phyloP scores from a whole-genome alignment of 1,284 basidiomycete genomes.

The Ceratobasidium sp. region DNA sequence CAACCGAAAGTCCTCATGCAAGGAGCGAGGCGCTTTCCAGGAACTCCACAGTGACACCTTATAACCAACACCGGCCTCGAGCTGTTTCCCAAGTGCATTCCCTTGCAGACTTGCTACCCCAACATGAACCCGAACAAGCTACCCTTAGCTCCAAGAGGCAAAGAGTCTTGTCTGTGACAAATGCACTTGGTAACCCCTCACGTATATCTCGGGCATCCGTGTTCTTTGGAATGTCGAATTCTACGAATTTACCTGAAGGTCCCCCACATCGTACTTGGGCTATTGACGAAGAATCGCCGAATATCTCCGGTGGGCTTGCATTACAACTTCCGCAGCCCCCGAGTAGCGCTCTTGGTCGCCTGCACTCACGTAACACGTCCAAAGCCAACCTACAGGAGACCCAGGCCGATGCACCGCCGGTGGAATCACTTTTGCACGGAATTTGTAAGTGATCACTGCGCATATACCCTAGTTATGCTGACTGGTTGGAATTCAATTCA shows the following conservation, averaged over 20 bases:
- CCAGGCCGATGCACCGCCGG: slow-evolving; percentile 10
- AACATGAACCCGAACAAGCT: not conserved
- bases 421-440: slow-evolving; percentile 10
- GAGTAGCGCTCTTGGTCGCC: not conserved
- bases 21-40: not conserved
- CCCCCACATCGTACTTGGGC: slow-evolving; percentile 25
- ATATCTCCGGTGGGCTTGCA: not conserved
- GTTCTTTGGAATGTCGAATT: slow-evolving; percentile 8
- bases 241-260: not conserved
- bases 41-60: slow-evolving; percentile 2
- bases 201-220: slow-evolving; percentile 24
- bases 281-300: slow-evolving; percentile 26
- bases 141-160: not conserved
- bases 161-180: slow-evolving; percentile 11
- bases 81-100: slow-evolving; percentile 12
- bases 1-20: not conserved
- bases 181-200: not conserved
- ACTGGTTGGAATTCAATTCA: not conserved
- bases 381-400: slow-evolving; percentile 11
- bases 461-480: slow-evolving; percentile 3
- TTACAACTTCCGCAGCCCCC: slow-evolving; percentile 19
- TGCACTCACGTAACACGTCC: slow-evolving; percentile 17
- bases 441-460: slow-evolving; percentile 19
- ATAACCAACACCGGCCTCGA: not conserved
- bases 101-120: not conserved